Evolutionary conservation across 2,329 filamentous ascomycete genomes (phyloP), one percentile per base, ranked within the genome.

Genomic region (Neophaeococcomyces aloes): DNA sequence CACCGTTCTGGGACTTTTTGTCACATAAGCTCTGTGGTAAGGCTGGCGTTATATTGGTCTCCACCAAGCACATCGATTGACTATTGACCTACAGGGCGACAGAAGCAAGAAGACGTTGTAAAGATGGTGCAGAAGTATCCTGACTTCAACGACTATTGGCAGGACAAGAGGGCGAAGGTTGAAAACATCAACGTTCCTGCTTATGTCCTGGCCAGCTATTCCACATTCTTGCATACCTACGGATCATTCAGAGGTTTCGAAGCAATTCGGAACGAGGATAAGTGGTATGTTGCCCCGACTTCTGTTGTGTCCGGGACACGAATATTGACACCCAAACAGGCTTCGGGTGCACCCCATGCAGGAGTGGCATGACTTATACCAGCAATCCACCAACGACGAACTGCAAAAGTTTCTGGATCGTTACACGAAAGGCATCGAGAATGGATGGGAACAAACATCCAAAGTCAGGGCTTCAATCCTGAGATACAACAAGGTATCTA

Each of bases 371-470:
- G 23, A 27, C 10, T 10, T 27, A 6, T 27, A 27, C 23, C 23
- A 10, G 23, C 53, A 57, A 7, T 50, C 64, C 18, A 55, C 59
- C 2, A 56, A 53, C 8, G 54, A 61, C 1, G 67, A 71, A 40
- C 57, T 72, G 1, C 47, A 56, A 5, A 44, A 48, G 1, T 74
- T 69, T 55, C 72, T 72, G 42, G 69, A 72, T 41, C 54, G 52
- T 2, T 74, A 66, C 44, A 56, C 72, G 13, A 67, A 65, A 25
- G 63, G 57, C 0, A 55, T 58, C 1, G 46, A 66, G 1, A 74
- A 73, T 42, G 65, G 54, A 13, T 73, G 67, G 67, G 65, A 70
- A 48, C 15, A 37, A 5, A 73, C 68, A 0, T 66, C 69, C 1
- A 58, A 57, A 23, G 65, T 72, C 1, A 61, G 69, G 4, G 35